A percentile compares a stretch with the other conserved stretches of the same genome.
Conservation (phyloP, 192 early-diverging fungal genomes). For the Geranomyces michiganensis region DNA sequence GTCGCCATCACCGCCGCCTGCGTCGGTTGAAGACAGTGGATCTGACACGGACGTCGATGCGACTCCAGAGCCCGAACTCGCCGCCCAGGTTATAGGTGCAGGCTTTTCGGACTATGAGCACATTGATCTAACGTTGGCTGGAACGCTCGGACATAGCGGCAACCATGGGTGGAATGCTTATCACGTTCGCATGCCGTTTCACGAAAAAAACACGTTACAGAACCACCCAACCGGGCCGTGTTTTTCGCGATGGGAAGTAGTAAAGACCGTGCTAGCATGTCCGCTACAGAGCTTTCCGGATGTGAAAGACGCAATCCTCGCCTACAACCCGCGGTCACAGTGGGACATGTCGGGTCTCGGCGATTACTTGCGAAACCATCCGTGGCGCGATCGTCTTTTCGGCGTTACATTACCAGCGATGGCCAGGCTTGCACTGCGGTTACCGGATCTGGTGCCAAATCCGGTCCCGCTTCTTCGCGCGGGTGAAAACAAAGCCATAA, state of each 20-base stretch:
- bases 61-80: neutral
- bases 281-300: neutral
- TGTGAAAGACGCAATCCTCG: slow-evolving; percentile 14
- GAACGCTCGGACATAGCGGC: neutral
- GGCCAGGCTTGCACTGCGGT: slow-evolving; percentile 37
- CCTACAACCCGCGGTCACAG: slow-evolving; percentile 29
- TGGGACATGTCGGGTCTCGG: slow-evolving; percentile 36
- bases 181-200: slow-evolving; percentile 28
- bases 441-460: slow-evolving; percentile 30
- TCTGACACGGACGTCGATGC: slow-evolving; percentile 13
- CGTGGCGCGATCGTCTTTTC: neutral
- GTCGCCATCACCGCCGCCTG: neutral
- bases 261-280: slow-evolving; percentile 1
- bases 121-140: neutral
- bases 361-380: slow-evolving; percentile 12
- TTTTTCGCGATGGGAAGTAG: slow-evolving; percentile 26
- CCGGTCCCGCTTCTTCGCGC: slow-evolving; percentile 42
- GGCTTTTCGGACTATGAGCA: neutral
- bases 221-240: neutral
- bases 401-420: slow-evolving; percentile 37
- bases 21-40: neutral
- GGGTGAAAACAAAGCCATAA: slow-evolving; percentile 40
- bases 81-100: neutral
- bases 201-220: slow-evolving; percentile 4
- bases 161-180: slow-evolving; percentile 18